Percentiles rank a stretch among this genome's conserved stretches.
phyloP scores from a whole-genome alignment of 1,139 yeast species.

The Geotrichum siamense region DNA sequence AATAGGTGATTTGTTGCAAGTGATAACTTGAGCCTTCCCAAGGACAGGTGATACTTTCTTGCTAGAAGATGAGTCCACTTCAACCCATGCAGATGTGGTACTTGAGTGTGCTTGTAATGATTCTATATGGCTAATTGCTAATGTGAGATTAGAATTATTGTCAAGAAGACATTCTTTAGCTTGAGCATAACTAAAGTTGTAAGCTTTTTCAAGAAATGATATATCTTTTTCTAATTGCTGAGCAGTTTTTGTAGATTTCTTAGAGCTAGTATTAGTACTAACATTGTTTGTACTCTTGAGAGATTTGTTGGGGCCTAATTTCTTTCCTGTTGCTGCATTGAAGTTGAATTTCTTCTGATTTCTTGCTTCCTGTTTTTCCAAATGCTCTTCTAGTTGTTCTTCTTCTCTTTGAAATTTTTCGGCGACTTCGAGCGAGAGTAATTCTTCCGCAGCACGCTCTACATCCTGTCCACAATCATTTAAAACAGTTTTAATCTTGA shows the following conservation, averaged over 20 bases:
- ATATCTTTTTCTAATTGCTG: slow-evolving; percentile 5
- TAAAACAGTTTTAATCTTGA: not conserved
- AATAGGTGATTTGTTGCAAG: not conserved
- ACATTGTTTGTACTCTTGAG: not conserved
- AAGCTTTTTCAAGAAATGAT: slow-evolving; percentile 7
- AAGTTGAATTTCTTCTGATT: too few species aligned
- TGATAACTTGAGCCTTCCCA: slow-evolving; percentile 1
- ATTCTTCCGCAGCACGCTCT: slow-evolving; percentile 16
- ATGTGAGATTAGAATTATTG: slow-evolving; percentile 1
- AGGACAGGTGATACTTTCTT: not conserved
- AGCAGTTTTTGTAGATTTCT: not conserved
- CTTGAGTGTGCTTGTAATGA: not conserved
- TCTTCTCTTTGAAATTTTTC: slow-evolving; percentile 6
- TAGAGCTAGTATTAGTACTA: not conserved
- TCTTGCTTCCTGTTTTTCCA: slow-evolving; percentile 5
- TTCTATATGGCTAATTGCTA: slow-evolving; percentile 2
- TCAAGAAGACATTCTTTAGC: slow-evolving; percentile 3
- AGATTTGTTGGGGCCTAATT: too few species aligned
- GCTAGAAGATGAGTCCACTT: not conserved
- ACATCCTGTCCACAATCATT: slow-evolving; percentile 8
- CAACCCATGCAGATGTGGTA: not conserved
- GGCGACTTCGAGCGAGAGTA: slow-evolving; percentile 12
- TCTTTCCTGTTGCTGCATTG: not conserved
- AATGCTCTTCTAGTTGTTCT: slow-evolving; percentile 8
- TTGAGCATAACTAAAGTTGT: slow-evolving; percentile 1